A percentile compares a stretch with the other conserved stretches of the same genome.
Conservation (phyloP, 805 yeast genomes). For the Nakazawaea ishiwadae region DNA sequence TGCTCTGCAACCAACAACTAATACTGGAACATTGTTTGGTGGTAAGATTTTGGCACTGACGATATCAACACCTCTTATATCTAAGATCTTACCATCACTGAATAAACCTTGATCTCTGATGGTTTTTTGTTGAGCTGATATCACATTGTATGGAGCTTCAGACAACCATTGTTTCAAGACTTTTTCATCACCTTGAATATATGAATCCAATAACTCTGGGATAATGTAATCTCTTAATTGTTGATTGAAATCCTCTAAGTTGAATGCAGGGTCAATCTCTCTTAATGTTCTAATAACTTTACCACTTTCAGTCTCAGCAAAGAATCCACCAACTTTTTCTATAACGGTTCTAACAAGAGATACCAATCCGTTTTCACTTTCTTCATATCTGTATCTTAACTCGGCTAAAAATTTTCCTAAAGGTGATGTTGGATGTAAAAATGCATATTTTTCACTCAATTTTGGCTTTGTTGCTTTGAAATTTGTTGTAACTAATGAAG, state of each 20-base stretch:
- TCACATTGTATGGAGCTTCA: slow-evolving; percentile 94
- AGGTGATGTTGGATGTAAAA: slow-evolving; percentile 60
- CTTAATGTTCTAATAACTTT: slow-evolving; percentile 83
- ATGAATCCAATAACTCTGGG: slow-evolving; percentile 95
- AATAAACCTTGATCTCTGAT: slow-evolving; percentile 86
- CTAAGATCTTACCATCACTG: slow-evolving; percentile 88
- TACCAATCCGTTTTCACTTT: slow-evolving; percentile 88
- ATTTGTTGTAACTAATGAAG: slow-evolving; percentile 76
- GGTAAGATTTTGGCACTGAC: slow-evolving; percentile 82
- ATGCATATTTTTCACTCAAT: slow-evolving; percentile 59
- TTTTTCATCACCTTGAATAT: slow-evolving; percentile 83
- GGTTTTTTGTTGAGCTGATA: slow-evolving; percentile 90
- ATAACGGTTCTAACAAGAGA: slow-evolving; percentile 73
- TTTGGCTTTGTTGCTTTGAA: slow-evolving; percentile 70
- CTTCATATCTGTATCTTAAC: slow-evolving; percentile 78
- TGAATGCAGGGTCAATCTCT: slow-evolving; percentile 86
- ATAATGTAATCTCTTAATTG: slow-evolving; percentile 88
- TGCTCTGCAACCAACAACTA: slow-evolving; percentile 92
- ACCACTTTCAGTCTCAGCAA: slow-evolving; percentile 95
- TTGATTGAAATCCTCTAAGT: slow-evolving; percentile 68
- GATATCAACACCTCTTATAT: slow-evolving; percentile 91
- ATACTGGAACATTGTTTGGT: slow-evolving; percentile 88
- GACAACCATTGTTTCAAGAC: slow-evolving; percentile 87
- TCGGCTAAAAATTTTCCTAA: slow-evolving; percentile 62
- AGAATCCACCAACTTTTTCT: slow-evolving; percentile 79